These are phyloP conservation scores for Aspergillus neoniger DNA, from an alignment of 2,329 filamentous ascomycete genomes.

Conservation along the genomic window DNA sequence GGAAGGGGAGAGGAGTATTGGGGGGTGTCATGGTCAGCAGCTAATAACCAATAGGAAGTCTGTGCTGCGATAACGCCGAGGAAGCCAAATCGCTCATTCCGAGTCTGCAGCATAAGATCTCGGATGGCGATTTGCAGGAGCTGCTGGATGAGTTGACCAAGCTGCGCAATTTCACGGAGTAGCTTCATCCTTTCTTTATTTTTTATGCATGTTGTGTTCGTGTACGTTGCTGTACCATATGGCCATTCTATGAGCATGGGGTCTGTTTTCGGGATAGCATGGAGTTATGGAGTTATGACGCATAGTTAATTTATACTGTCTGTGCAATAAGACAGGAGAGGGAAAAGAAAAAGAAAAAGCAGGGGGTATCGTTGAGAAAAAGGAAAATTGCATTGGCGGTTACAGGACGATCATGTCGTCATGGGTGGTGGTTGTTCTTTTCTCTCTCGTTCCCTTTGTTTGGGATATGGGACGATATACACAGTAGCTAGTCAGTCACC, in stretches of 20 bases:
- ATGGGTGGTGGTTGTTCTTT: background rate
- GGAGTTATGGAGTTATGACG: constrained; percentile 16
- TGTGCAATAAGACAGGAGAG: background rate
- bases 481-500: too few relatives aligned
- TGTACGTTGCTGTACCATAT: background rate
- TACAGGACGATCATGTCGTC: background rate
- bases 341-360: background rate
- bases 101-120: constrained; percentile 83
- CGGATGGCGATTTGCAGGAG: constrained; percentile 82
- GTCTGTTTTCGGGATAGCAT: constrained; percentile 11
- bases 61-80: constrained; percentile 89
- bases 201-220: background rate
- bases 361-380: background rate
- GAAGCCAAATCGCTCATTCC: constrained; percentile 97
- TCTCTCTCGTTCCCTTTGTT: background rate
- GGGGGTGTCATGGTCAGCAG: background rate
- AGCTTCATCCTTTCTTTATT: constrained; percentile 6
- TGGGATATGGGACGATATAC: too few relatives aligned
- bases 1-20: background rate
- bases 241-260: background rate
- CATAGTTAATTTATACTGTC: background rate
- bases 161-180: constrained; percentile 58
- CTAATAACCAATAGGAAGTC: constrained; percentile 64
- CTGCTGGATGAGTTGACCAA: constrained; percentile 89
- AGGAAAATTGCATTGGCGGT: background rate